Evolutionary conservation across 305 asterid genomes (phyloP), one percentile per base, ranked within the genome.

Genomic region (Lippia alba): DNA sequence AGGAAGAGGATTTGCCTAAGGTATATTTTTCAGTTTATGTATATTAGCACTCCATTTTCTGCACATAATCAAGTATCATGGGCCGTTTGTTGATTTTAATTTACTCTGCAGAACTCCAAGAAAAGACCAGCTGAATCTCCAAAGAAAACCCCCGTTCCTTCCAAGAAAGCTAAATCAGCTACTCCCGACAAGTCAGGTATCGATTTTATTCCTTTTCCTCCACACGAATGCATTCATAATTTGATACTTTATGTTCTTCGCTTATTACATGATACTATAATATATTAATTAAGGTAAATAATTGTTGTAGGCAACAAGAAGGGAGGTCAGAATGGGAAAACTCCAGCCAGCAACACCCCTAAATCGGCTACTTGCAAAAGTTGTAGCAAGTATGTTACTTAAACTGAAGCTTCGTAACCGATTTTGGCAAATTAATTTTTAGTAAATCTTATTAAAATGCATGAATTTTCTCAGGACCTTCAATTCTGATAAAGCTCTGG

Each of bases 101-200:
- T 18, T 12, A 56, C 71, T 61, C 20, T 39, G 33, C 66, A 74
- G 50, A 65, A 55, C 11, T 19, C 74, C 40, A 86, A 79, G 89
- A 89, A 89, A 65, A 81, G 91, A 66, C 75, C 82, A 14, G 75
- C 87, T 65, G 73, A 69, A 67, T 3, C 82, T 64, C 80, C 69
- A 0, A 57, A 66, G 56, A 67, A 46, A 50, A 54, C 78, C 39
- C 79, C 83, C 6, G 74, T 61, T 46, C 32, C 76, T 18, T 66
- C 73, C 58, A 90, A 90, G 83, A 89, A 87, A 74, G 78, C 88
- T 18, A 89, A 84, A 67, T 0, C 71, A 19, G 62, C 81, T 48
- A 60, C 87, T 15, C 84, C 89, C 6, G 76, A 79, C 10, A 85
- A 85, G 61, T 12, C 83, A 70, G 91, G 92, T 86, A 51, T 5